phyloP scores from a whole-genome alignment of 352 stramenopile genomes.

The Salisapilia sapeloensis region DNA sequence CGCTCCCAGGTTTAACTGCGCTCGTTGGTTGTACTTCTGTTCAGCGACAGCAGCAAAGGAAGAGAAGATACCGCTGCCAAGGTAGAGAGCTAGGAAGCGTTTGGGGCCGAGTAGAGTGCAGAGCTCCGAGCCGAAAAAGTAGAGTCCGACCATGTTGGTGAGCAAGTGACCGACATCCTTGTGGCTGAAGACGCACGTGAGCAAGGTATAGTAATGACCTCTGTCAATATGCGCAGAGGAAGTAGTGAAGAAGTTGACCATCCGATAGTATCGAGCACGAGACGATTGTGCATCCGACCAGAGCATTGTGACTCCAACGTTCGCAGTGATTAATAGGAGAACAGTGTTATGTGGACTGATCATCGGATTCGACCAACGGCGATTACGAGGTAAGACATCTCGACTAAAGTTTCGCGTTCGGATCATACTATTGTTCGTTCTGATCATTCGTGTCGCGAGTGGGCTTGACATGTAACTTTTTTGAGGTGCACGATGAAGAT shows the following conservation, averaged over 20 bases:
- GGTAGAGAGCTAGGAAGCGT: slow-evolving; percentile 56
- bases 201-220: slow-evolving; percentile 52
- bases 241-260: slow-evolving; percentile 64
- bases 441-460: too few species aligned
- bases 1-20: slow-evolving; percentile 41
- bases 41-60: slow-evolving; percentile 41
- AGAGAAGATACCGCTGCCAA: slow-evolving; percentile 48
- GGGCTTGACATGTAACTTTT: too few species aligned
- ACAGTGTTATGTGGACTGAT: too few species aligned
- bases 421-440: too few species aligned
- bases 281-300: slow-evolving; percentile 35
- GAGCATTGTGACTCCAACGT: slow-evolving; percentile 31
- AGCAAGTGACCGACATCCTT: slow-evolving; percentile 28
- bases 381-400: too few species aligned
- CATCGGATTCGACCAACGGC: too few species aligned
- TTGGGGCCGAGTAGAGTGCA: slow-evolving; percentile 42
- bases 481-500: too few species aligned
- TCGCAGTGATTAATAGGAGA: slow-evolving; percentile 25
- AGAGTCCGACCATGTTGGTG: slow-evolving; percentile 60
- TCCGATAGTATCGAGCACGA: slow-evolving; percentile 22
- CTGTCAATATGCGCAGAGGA: slow-evolving; percentile 39
- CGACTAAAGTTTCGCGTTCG: too few species aligned
- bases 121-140: slow-evolving; percentile 59
- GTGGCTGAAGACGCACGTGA: slow-evolving; percentile 64
- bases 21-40: slow-evolving; percentile 19